Conservation (phyloP, 1,284 basidiomycete genomes). For the Malassezia nana region DNA sequence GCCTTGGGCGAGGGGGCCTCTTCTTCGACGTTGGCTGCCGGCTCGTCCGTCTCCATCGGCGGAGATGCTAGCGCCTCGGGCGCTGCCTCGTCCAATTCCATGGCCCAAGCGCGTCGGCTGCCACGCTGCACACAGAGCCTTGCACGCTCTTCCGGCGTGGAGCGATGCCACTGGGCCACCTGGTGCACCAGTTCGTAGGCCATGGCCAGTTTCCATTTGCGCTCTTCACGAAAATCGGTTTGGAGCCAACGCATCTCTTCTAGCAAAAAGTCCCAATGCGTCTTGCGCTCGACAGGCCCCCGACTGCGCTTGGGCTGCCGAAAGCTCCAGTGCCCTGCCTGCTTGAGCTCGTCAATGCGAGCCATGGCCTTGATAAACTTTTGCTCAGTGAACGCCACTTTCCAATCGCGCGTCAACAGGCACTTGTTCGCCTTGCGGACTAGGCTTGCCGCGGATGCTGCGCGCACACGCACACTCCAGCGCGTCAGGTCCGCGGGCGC, state of each 20-base stretch:
- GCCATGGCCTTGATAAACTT: slow-evolving; percentile 63
- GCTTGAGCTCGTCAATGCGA: slow-evolving; percentile 73
- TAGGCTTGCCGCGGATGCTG: slow-evolving; percentile 37
- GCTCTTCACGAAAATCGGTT: slow-evolving; percentile 84
- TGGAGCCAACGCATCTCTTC: slow-evolving; percentile 99
- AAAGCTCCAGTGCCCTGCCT: slow-evolving; percentile 75
- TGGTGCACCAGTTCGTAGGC: slow-evolving; percentile 76
- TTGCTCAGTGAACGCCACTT: slow-evolving; percentile 45
- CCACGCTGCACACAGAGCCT: slow-evolving; percentile 53
- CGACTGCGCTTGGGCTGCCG: slow-evolving; percentile 90
- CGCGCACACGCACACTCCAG: slow-evolving; percentile 41
- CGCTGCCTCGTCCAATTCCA: slow-evolving; percentile 3
- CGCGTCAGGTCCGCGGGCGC: slow-evolving; percentile 36
- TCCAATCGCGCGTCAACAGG: slow-evolving; percentile 44
- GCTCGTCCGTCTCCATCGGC: slow-evolving; percentile 7
- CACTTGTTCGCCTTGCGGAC: slow-evolving; percentile 48
- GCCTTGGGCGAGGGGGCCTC: slow-evolving; percentile 22
- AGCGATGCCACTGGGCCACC: slow-evolving; percentile 76
- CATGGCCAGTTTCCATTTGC: slow-evolving; percentile 78
- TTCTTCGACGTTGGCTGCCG: not conserved
- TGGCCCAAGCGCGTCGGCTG: not conserved
- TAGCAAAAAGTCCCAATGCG: slow-evolving; percentile 89
- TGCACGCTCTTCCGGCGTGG: slow-evolving; percentile 58
- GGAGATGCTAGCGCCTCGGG: not conserved
- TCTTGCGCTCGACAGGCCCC: slow-evolving; percentile 67